Percentiles rank a stretch among this genome's conserved stretches.
These are phyloP conservation scores for Pulveroboletus sp. DNA, from an alignment of 768 basidiomycete genomes.

Conservation along the genomic window DNA sequence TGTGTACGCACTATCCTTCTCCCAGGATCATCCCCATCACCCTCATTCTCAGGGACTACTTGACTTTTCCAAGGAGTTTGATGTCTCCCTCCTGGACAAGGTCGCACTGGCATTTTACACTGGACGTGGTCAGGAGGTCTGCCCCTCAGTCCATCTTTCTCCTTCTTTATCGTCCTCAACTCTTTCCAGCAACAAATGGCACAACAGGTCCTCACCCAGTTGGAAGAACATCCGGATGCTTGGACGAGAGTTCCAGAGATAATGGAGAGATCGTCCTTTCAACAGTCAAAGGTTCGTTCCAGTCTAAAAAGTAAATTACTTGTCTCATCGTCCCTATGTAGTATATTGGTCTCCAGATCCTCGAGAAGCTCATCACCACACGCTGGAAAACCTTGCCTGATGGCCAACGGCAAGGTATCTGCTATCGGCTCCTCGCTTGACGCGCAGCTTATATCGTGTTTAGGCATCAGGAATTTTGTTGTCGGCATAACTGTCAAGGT, in stretches of 20 bases:
- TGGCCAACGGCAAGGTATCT: conserved; percentile 81
- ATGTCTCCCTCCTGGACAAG: conserved; percentile 88
- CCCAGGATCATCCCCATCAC: background rate
- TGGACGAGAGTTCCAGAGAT: conserved; percentile 98
- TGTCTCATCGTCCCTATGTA: conserved; percentile 31
- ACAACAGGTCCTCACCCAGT: conserved; percentile 89
- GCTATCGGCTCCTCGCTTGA: background rate
- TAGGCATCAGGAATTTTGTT: conserved; percentile 95
- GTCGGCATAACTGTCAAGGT: conserved; percentile 90
- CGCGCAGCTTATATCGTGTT: conserved; percentile 8
- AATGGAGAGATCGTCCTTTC: conserved; percentile 76
- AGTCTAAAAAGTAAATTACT: background rate
- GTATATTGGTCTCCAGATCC: conserved; percentile 96
- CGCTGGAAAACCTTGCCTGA: conserved; percentile 96
- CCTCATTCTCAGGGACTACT: conserved; percentile 61
- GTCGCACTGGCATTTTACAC: conserved; percentile 92
- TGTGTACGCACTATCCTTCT: conserved; percentile 9
- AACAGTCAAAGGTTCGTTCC: conserved; percentile 71
- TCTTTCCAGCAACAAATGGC: conserved; percentile 82
- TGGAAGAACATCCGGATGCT: conserved; percentile 93
- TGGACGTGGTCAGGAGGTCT: conserved; percentile 76
- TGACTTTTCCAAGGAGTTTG: conserved; percentile 92
- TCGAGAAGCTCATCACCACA: conserved; percentile 91
- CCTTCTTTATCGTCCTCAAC: conserved; percentile 4
- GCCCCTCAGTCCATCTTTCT: conserved; percentile 20